A percentile compares a stretch with the other conserved stretches of the same genome.
These are phyloP conservation scores for Pilobolus umbonatus DNA, from an alignment of 192 early-diverging fungal species.

Conservation along the genomic window DNA sequence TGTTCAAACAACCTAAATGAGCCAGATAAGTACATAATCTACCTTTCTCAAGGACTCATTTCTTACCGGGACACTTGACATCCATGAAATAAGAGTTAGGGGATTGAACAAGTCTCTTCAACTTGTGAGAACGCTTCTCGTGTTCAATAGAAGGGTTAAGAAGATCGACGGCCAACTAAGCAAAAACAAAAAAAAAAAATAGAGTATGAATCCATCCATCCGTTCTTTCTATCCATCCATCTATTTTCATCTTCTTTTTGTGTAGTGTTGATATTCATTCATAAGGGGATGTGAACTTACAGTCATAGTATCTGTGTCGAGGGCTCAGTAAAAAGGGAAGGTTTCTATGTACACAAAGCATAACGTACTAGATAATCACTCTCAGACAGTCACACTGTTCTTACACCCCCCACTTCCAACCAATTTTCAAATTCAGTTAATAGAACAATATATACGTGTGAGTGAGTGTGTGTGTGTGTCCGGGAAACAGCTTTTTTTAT, in stretches of 20 bases:
- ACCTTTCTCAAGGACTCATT: neutral
- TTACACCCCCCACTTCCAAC: too few species aligned
- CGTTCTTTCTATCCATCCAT: slow-evolving; percentile 19
- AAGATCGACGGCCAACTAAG: slow-evolving; percentile 86
- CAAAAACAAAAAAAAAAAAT: neutral
- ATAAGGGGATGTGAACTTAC: slow-evolving; percentile 12
- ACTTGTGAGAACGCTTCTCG: slow-evolving; percentile 65
- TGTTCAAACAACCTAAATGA: slow-evolving; percentile 69
- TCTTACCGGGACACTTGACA: slow-evolving; percentile 83
- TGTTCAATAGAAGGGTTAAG: slow-evolving; percentile 79
- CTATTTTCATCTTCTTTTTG: slow-evolving; percentile 3
- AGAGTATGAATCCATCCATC: neutral
- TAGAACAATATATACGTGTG: too few species aligned
- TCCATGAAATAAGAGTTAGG: slow-evolving; percentile 99
- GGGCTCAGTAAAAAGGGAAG: slow-evolving; percentile 17
- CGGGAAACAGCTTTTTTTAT: neutral
- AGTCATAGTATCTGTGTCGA: slow-evolving; percentile 18
- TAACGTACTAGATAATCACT: too few species aligned
- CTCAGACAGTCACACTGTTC: too few species aligned
- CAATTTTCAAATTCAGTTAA: too few species aligned
- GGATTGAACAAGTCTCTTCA: slow-evolving; percentile 55
- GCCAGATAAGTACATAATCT: neutral
- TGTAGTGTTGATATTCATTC: neutral
- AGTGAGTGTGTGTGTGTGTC: neutral
- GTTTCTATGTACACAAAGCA: slow-evolving; percentile 1